Evolutionary conservation across 2,329 filamentous ascomycete species (phyloP).

Genomic region (Talaromyces sp.): DNA sequence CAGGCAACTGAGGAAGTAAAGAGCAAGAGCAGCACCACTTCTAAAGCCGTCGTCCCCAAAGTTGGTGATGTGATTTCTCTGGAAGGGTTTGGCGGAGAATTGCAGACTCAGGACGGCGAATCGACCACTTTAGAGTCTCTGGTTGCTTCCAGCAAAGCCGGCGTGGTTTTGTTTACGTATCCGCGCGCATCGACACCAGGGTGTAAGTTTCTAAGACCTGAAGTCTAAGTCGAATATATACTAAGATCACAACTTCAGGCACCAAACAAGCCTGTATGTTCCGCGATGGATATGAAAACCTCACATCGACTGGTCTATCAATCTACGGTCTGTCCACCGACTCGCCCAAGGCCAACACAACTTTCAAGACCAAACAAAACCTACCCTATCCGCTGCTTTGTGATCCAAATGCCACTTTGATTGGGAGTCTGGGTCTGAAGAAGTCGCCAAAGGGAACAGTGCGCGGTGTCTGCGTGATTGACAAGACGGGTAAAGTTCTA

Average conservation of each 20-base stretch:
- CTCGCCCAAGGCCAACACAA: conserved; percentile 84
- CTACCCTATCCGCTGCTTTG: conserved; percentile 85
- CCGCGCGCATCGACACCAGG: conserved; percentile 91
- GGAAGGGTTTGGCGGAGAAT: conserved; percentile 57
- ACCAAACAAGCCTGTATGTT: conserved; percentile 92
- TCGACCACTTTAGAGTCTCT: conserved; percentile 76
- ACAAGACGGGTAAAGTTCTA: conserved; percentile 75
- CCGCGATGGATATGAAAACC: conserved; percentile 71
- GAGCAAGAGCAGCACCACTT: conserved; percentile 24
- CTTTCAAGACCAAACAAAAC: conserved; percentile 86
- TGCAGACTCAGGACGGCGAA: conserved; percentile 79
- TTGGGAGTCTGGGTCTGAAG: conserved; percentile 81
- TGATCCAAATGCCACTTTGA: conserved; percentile 68
- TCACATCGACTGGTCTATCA: conserved; percentile 72
- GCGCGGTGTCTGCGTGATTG: conserved; percentile 81
- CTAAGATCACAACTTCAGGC: conserved; percentile 49
- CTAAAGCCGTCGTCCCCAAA: conserved; percentile 24
- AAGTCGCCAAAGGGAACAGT: conserved; percentile 75
- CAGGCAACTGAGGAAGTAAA: conserved; percentile 10
- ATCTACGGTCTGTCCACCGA: conserved; percentile 90
- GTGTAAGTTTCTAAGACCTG: conserved; percentile 57
- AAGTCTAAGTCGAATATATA: background rate
- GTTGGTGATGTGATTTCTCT: conserved; percentile 52
- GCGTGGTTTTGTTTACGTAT: conserved; percentile 91
- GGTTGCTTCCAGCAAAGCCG: conserved; percentile 74